Conservation (phyloP, 225 moss, liverwort and hornwort genomes). For the Pseudisothecium myosuroides region DNA sequence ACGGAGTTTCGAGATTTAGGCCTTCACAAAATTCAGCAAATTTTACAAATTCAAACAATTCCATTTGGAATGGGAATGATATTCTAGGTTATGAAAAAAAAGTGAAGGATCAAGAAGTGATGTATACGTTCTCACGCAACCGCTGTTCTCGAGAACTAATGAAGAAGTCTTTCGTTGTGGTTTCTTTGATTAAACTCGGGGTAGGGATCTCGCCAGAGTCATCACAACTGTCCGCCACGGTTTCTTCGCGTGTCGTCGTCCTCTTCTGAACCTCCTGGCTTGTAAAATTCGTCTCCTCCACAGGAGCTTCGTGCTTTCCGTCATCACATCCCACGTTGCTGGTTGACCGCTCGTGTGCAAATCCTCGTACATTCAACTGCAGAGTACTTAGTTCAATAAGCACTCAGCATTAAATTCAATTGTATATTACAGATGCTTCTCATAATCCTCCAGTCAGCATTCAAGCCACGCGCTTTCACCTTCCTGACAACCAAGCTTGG, state of each 20-base stretch:
- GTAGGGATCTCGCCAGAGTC: slow-evolving; percentile 11
- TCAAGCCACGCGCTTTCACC: neutral
- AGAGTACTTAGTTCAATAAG: neutral
- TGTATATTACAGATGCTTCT: neutral
- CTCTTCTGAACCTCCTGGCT: neutral
- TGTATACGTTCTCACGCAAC: neutral
- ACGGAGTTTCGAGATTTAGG: neutral
- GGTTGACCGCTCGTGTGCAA: neutral
- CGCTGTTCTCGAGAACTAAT: neutral
- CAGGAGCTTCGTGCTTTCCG: neutral
- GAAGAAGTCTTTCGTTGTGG: slow-evolving; percentile 16
- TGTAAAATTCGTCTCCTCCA: neutral
- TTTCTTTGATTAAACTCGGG: slow-evolving; percentile 14
- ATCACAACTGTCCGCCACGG: neutral
- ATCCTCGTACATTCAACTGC: slow-evolving; percentile 2
- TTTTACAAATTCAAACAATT: neutral
- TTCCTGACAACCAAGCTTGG: neutral
- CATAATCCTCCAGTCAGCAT: neutral
- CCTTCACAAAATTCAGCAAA: neutral
- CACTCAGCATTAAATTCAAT: neutral
- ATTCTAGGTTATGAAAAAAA: neutral
- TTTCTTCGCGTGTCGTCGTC: neutral
- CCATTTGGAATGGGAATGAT: neutral
- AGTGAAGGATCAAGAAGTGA: neutral
- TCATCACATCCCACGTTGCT: neutral